Conservation (phyloP, 2,329 filamentous ascomycete genomes). For the Penicillium sp. region DNA sequence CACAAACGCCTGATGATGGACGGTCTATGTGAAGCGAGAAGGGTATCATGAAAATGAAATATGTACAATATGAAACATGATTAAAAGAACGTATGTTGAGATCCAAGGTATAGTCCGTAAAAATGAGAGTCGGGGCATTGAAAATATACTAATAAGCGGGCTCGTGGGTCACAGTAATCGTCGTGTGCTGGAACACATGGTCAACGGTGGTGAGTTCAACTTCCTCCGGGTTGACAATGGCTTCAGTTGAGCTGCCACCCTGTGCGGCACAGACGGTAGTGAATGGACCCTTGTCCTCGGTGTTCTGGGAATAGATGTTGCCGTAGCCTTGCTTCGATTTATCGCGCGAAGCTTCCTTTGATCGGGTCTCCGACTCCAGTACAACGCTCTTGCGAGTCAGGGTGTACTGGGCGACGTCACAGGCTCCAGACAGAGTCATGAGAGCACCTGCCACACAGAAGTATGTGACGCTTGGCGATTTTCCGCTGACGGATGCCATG, state of each 20-base stretch:
- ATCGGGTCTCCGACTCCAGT: slow-evolving; percentile 13
- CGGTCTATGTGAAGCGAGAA: not conserved
- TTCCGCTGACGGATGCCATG: slow-evolving; percentile 34
- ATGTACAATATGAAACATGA: not conserved
- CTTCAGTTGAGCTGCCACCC: slow-evolving; percentile 9
- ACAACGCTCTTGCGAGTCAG: slow-evolving; percentile 26
- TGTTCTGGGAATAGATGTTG: slow-evolving; percentile 1
- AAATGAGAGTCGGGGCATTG: not conserved
- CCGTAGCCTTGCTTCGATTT: slow-evolving; percentile 3
- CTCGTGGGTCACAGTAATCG: slow-evolving; percentile 15
- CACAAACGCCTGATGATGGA: not conserved
- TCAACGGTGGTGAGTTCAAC: slow-evolving; percentile 8
- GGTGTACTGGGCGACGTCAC: slow-evolving; percentile 57
- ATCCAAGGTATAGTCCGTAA: not conserved
- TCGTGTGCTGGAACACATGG: slow-evolving; percentile 17
- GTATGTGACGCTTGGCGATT: slow-evolving; percentile 34
- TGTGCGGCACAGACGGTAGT: slow-evolving; percentile 13
- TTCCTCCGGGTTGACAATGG: slow-evolving; percentile 5
- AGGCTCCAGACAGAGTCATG: slow-evolving; percentile 57
- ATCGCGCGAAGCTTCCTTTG: slow-evolving; percentile 11
- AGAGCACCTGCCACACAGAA: slow-evolving; percentile 53
- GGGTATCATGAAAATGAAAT: not conserved
- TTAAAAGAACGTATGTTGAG: not conserved
- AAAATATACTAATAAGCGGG: slow-evolving; percentile 6
- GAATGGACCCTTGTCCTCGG: slow-evolving; percentile 9